phyloP scores from a whole-genome alignment of 2,329 filamentous ascomycete genomes.

The Calonectria montana region DNA sequence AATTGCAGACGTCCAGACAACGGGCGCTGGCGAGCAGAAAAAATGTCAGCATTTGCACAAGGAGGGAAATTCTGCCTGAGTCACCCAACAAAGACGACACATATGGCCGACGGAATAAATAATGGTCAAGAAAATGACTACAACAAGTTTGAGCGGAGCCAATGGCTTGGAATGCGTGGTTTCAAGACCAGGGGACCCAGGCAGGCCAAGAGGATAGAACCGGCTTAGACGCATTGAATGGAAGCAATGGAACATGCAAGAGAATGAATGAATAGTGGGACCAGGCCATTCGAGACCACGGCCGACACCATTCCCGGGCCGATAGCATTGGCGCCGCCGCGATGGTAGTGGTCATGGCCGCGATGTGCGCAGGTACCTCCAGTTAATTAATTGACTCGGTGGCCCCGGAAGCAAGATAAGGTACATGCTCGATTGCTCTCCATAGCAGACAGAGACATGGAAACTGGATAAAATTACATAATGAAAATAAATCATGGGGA shows the following conservation, averaged over 20 bases:
- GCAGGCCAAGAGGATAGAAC: not conserved
- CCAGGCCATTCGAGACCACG: not conserved
- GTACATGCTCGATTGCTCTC: not conserved
- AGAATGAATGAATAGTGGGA: not conserved
- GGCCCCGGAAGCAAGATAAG: conserved; percentile 6
- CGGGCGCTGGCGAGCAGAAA: not conserved
- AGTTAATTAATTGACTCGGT: not conserved
- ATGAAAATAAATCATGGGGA: conserved; percentile 10
- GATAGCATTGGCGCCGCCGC: not conserved
- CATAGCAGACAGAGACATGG: not conserved
- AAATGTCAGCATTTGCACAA: not conserved
- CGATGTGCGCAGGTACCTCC: not conserved
- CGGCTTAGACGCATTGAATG: not conserved
- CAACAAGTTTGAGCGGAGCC: not conserved
- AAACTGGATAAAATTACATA: conserved; percentile 3
- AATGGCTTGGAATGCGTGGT: not conserved
- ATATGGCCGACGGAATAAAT: not conserved
- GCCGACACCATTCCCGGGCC: not conserved
- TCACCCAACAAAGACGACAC: not conserved
- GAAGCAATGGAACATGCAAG: conserved; percentile 6
- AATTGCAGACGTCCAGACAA: not conserved
- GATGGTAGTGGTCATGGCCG: not conserved
- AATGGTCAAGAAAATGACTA: not conserved
- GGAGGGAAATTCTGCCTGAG: not conserved
- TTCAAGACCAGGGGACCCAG: not conserved